phyloP scores from a whole-genome alignment of 2,329 filamentous ascomycete species.

The Fusarium caatingaense region DNA sequence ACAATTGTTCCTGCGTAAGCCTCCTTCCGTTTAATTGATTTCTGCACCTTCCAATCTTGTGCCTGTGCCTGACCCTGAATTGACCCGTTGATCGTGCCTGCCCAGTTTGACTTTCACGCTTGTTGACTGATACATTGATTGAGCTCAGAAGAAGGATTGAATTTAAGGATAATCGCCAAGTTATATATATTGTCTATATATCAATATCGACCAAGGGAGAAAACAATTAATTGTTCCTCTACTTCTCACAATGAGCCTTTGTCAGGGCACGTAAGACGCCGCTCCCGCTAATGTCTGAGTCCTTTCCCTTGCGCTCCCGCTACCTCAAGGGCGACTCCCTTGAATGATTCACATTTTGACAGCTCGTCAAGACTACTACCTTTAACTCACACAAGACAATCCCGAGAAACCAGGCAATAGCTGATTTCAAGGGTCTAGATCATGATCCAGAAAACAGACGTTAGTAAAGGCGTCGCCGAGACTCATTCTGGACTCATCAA shows the following conservation, averaged over 20 bases:
- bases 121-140: neutral
- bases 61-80: neutral
- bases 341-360: conserved; percentile 8
- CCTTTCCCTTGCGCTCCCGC: conserved; percentile 19
- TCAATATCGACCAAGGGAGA: neutral
- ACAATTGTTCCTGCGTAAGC: conserved; percentile 38
- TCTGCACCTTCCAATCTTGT: conserved; percentile 10
- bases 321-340: conserved; percentile 5
- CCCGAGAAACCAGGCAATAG: neutral
- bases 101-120: neutral
- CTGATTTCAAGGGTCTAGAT: conserved; percentile 9
- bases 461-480: conserved; percentile 22
- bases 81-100: neutral
- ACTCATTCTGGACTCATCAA: conserved; percentile 19
- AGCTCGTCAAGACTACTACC: neutral
- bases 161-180: neutral
- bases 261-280: conserved; percentile 4
- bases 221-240: neutral
- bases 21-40: conserved; percentile 19
- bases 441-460: conserved; percentile 10
- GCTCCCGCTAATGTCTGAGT: conserved; percentile 27
- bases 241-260: conserved; percentile 1
- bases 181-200: conserved; percentile 9
- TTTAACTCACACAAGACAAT: neutral
- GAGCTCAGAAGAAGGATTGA: neutral